Evolutionary conservation across 2,329 filamentous ascomycete genomes (phyloP), one percentile per base, ranked within the genome.

Genomic region (Knufia petricola): DNA sequence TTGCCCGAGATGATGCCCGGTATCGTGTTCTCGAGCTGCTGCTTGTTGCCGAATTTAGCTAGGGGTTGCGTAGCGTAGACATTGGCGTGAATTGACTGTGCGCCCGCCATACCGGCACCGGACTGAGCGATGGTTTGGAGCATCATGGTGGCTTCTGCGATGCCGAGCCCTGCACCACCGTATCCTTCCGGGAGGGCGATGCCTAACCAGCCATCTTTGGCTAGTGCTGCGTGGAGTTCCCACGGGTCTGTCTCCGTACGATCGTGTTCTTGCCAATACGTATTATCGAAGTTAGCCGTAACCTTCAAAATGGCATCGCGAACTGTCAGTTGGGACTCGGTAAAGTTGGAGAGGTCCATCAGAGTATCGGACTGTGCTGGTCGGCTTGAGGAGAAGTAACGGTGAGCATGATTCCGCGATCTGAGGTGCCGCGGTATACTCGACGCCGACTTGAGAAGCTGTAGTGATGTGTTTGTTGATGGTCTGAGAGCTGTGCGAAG

Each of bases 91-190:
- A 81, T 76, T 1, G 75, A 73, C 58, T 81, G 77, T 1, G 79
- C 77, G 0, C 78, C 78, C 13, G 84, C 84, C 72, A 92, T 87
- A 2, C 86, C 86, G 3, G 86, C 87, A 0, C 87, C 86, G 1
- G 78, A 82, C 66, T 88, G 83, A 0, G 82, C 71, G 49, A 89
- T 85, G 1, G 85, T 85, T 59, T 94, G 86, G 72, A 92, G 76
- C 85, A 92, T 90, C 76, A 90, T 85, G 0, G 82, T 86, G 1
- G 86, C 86, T 61, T 92, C 86, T 0, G 83, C 82, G 30, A 94
- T 87, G 7, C 81, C 53, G 7, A 94, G 66, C 0, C 83, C 85
- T 1, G 84, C 76, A 0, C 86, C 87, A 2, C 87, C 86, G 0
- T 87, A 73, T 0, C 77, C 71, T 61, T 88, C 84, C 0, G 85